Evolutionary conservation across 2,329 filamentous ascomycete genomes (phyloP).

Genomic region (Aspergillus tanneri): DNA sequence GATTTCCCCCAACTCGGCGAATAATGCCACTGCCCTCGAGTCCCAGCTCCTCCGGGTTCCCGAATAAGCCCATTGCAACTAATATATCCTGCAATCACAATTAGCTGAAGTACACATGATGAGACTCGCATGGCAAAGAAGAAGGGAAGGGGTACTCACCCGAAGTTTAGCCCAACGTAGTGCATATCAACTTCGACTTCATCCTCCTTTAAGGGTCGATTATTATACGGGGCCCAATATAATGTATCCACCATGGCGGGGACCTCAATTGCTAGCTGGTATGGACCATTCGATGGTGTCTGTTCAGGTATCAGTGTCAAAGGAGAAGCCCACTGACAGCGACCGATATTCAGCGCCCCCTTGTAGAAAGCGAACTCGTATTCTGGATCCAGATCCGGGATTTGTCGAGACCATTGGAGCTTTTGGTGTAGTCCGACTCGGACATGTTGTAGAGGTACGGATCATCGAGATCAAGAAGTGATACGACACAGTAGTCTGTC

Average conservation of each 20-base stretch:
- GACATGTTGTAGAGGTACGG: slow-evolving; percentile 9
- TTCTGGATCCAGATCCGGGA: slow-evolving; percentile 4
- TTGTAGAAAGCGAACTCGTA: background rate
- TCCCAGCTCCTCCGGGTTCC: slow-evolving; percentile 24
- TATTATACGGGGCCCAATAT: background rate
- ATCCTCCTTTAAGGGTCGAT: slow-evolving; percentile 9
- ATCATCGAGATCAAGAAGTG: slow-evolving; percentile 8
- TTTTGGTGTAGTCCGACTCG: background rate
- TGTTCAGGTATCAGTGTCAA: background rate
- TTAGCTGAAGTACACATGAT: background rate
- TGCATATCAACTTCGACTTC: slow-evolving; percentile 36
- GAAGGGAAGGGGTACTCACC: slow-evolving; percentile 12
- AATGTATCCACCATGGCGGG: background rate
- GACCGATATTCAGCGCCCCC: background rate
- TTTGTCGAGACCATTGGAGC: background rate
- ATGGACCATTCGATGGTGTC: background rate
- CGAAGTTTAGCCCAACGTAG: slow-evolving; percentile 33
- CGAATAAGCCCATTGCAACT: slow-evolving; percentile 32
- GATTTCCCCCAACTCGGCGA: background rate
- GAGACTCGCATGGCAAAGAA: background rate
- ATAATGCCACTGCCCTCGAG: slow-evolving; percentile 12
- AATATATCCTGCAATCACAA: slow-evolving; percentile 25
- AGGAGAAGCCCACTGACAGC: background rate
- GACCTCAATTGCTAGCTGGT: background rate
- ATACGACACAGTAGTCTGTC: slow-evolving; percentile 1